Evolutionary conservation across 2,329 filamentous ascomycete species (phyloP), one percentile per base, ranked within the genome.

Genomic region (Diaporthe sp.): DNA sequence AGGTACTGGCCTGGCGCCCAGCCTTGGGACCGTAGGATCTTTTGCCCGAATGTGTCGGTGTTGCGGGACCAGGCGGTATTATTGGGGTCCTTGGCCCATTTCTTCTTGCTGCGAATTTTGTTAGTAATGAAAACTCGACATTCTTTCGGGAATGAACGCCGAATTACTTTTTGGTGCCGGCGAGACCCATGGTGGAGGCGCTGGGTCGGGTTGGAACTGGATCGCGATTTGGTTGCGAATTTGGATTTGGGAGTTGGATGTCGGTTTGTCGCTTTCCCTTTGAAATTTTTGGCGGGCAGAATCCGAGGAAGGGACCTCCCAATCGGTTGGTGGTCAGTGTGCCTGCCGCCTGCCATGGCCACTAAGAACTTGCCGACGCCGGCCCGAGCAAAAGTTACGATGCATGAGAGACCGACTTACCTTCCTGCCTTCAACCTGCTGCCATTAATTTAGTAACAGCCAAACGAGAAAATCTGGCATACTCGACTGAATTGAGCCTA

Each of bases 1-100:
- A 99, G 90, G 72, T 91, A 94, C 78, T 93, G 90, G 49, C 97
- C 97, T 0, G 96, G 95, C 77, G 93, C 90, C 97, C 97, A 99
- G 78, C 97, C 97, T 81, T 98, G 95, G 22, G 93, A 89, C 68
- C 93, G 91, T 81, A 99, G 92, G 79, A 98, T 96, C 82, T 92
- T 94, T 84, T 98, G 96, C 79, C 97, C 97, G 83, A 97, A 98
- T 72, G 92, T 93, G 74, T 90, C 90, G 78, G 93, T 94, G 82
- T 96, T 93, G 81, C 93, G 92, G 74, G 93, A 92, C 97, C 97
- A 99, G 89, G 91, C 92, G 65, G 95, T 98, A 84, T 98, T 99
- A 86, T 98, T 98, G 10, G 97, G 97, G 85, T 99, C 97, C 83
- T 94, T 90, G 79, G 93, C 94, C 82, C 98, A 92, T 86, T 96